A percentile compares a stretch with the other conserved stretches of the same genome.
Conservation (phyloP, 2,329 filamentous ascomycete species). For the Fusarium sp. region DNA sequence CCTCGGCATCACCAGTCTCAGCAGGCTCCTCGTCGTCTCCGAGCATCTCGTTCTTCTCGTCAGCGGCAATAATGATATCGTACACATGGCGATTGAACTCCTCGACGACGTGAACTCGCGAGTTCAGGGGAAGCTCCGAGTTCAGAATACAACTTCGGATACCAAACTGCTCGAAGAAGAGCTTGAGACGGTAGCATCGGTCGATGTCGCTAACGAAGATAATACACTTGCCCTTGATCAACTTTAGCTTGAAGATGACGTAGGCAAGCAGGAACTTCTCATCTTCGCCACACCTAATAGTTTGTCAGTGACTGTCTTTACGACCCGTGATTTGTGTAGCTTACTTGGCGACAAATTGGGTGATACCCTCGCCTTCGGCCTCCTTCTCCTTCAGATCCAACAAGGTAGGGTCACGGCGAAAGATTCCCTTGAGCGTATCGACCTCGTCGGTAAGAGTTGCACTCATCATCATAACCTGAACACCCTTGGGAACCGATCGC, state of each 20-base stretch:
- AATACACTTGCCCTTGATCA: conserved; percentile 90
- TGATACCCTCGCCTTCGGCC: conserved; percentile 78
- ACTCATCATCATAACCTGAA: conserved; percentile 93
- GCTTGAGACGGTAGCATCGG: conserved; percentile 87
- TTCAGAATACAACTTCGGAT: conserved; percentile 94
- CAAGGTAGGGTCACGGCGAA: conserved; percentile 82
- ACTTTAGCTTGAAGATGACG: conserved; percentile 92
- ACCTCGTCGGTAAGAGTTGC: conserved; percentile 91
- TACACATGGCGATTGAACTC: conserved; percentile 98
- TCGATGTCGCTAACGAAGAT: conserved; percentile 85
- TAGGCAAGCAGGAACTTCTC: conserved; percentile 96
- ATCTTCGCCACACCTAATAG: conserved; percentile 82
- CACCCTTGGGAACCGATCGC: conserved; percentile 80
- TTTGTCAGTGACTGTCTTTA: conserved; percentile 21
- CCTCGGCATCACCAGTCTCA: conserved; percentile 52
- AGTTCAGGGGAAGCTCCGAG: conserved; percentile 93
- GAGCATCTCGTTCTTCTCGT: conserved; percentile 88
- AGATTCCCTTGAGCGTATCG: conserved; percentile 83
- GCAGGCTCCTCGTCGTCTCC: conserved; percentile 69
- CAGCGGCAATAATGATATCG: conserved; percentile 96
- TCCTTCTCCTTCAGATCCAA: conserved; percentile 87
- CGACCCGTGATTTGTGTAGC: conserved; percentile 30
- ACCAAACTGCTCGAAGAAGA: conserved; percentile 97
- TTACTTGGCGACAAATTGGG: conserved; percentile 86
- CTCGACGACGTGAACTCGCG: conserved; percentile 91